phyloP scores from a whole-genome alignment of 257 asterid species.

The Solanum piurae region DNA sequence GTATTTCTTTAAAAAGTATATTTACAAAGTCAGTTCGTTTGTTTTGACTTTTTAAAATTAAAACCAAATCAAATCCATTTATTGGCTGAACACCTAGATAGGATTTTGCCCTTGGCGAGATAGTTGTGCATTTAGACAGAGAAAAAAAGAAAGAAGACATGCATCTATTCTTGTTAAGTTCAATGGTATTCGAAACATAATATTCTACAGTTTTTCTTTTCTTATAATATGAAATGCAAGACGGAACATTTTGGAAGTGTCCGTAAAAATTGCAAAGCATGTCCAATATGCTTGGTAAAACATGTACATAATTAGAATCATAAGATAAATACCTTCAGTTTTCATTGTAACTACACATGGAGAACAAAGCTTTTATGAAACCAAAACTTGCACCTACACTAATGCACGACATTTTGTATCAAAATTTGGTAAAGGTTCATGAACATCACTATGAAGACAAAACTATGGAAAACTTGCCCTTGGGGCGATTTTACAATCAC shows the following conservation, averaged over 20 bases:
- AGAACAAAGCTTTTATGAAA: background rate
- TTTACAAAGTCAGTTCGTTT: background rate
- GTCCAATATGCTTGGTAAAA: background rate
- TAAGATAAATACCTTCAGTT: background rate
- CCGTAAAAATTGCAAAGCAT: background rate
- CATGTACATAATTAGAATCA: background rate
- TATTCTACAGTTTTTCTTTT: background rate
- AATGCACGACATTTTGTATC: background rate
- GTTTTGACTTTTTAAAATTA: background rate
- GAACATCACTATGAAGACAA: background rate
- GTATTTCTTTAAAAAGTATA: background rate
- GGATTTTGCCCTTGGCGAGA: background rate
- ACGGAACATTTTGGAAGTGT: background rate
- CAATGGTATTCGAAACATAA: background rate
- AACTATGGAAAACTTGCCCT: background rate
- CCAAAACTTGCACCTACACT: background rate
- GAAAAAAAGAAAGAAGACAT: background rate
- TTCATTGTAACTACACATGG: background rate
- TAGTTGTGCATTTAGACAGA: background rate
- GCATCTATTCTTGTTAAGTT: background rate
- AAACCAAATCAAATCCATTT: background rate
- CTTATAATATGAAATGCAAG: background rate
- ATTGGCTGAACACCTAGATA: background rate
- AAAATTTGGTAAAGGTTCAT: background rate
- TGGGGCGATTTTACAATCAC: background rate